Conservation (phyloP, 352 stramenopile genomes). For the Discostella stelligera region DNA sequence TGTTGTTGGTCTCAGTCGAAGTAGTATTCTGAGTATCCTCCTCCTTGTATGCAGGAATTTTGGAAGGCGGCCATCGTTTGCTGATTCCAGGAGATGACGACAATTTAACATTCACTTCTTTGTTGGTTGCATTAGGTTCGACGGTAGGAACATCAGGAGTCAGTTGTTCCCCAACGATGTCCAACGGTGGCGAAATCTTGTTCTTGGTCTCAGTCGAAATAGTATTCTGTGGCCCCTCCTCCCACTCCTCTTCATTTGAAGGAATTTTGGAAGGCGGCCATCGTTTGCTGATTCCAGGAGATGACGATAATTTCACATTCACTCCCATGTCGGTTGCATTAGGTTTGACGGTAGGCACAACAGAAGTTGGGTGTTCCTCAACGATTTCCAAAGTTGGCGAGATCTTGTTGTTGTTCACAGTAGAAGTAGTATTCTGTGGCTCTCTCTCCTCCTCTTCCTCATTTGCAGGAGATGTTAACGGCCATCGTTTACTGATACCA, state of each 20-base stretch:
- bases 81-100: not conserved
- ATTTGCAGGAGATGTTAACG: not conserved
- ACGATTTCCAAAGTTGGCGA: not conserved
- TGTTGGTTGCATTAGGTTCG: not conserved
- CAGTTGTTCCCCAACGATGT: not conserved
- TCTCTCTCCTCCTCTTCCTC: not conserved
- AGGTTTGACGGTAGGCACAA: not conserved
- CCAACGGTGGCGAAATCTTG: not conserved
- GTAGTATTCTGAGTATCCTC: not conserved
- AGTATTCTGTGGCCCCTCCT: slow-evolving; percentile 3
- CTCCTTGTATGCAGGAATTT: not conserved
- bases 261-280: not conserved
- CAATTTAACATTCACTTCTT: not conserved
- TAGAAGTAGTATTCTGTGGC: not conserved
- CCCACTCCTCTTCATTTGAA: not conserved
- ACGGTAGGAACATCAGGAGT: not conserved
- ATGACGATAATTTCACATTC: not conserved
- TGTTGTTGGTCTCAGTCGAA: not conserved
- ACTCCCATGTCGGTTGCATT: not conserved
- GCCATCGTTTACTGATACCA: not conserved
- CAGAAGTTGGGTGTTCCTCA: not conserved
- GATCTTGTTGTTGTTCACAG: not conserved
- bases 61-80: not conserved
- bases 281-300: not conserved
- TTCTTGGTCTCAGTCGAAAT: not conserved